These are phyloP conservation scores for Fusarium anguioides DNA, from an alignment of 2,329 filamentous ascomycete genomes.

Conservation along the genomic window DNA sequence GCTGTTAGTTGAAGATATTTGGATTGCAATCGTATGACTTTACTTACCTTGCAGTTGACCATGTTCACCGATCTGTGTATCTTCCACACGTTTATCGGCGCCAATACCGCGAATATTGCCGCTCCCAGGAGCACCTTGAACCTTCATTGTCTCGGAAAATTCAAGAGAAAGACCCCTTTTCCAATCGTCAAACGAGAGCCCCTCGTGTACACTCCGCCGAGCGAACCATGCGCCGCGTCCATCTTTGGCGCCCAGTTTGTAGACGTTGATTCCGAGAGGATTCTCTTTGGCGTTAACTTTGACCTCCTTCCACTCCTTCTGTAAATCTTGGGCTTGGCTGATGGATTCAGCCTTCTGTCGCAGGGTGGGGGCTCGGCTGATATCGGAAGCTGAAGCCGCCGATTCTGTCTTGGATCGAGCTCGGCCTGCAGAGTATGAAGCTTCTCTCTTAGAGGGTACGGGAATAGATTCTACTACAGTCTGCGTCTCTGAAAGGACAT, in stretches of 20 bases:
- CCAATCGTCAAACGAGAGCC: constrained; percentile 81
- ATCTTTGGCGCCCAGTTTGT: constrained; percentile 82
- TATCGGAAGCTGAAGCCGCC: constrained; percentile 61
- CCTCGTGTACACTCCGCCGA: constrained; percentile 82
- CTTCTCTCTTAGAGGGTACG: constrained; percentile 45
- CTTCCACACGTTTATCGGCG: constrained; percentile 79
- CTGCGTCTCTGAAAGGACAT: constrained; percentile 74
- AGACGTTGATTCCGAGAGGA: constrained; percentile 79
- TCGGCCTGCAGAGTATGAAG: constrained; percentile 58
- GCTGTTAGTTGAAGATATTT: constrained; percentile 25
- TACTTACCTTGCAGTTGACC: constrained; percentile 71
- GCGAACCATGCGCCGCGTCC: constrained; percentile 92
- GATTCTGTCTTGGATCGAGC: constrained; percentile 68
- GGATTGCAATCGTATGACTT: background rate
- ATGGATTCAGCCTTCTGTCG: constrained; percentile 59
- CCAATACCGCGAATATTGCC: constrained; percentile 87
- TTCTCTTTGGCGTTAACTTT: constrained; percentile 79
- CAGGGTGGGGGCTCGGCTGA: constrained; percentile 59
- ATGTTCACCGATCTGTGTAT: constrained; percentile 64
- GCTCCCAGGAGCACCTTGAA: constrained; percentile 75
- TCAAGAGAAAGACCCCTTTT: constrained; percentile 80
- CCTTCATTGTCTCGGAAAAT: constrained; percentile 80
- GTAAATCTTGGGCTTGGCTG: constrained; percentile 65
- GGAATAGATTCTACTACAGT: constrained; percentile 83
- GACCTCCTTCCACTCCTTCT: constrained; percentile 87